Percentiles rank a stretch among this genome's conserved stretches.
Evolutionary conservation across 768 basidiomycete genomes (phyloP).

Genomic region (Termitomyces sp.): DNA sequence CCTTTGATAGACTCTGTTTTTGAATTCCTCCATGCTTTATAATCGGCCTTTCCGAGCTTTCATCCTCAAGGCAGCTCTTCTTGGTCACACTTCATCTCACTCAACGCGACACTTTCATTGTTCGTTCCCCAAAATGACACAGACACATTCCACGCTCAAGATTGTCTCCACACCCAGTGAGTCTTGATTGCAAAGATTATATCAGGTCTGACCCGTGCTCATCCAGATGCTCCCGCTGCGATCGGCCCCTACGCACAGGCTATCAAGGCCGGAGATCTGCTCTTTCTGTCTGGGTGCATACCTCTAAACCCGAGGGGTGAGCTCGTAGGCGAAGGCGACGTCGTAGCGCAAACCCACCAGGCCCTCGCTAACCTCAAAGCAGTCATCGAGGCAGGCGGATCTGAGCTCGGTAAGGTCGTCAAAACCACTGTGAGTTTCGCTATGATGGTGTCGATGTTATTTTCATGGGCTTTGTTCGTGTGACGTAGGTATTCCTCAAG

Average conservation of each 20-base stretch:
- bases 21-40: conserved; percentile 12
- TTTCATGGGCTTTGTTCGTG: neutral
- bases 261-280: conserved; percentile 74
- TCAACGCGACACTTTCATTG: conserved; percentile 9
- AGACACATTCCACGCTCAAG: conserved; percentile 34
- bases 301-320: conserved; percentile 76
- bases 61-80: conserved; percentile 1
- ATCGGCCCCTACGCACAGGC: conserved; percentile 90
- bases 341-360: conserved; percentile 79
- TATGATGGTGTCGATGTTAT: neutral
- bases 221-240: conserved; percentile 66
- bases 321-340: conserved; percentile 60
- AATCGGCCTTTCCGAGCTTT: conserved; percentile 11
- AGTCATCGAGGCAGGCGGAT: conserved; percentile 79
- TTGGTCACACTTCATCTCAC: neutral
- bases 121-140: conserved; percentile 23
- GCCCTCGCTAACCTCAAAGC: conserved; percentile 82
- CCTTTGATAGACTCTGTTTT: conserved; percentile 2
- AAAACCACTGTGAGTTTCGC: conserved; percentile 77
- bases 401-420: conserved; percentile 73
- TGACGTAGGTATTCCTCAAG: conserved; percentile 80
- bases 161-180: conserved; percentile 37
- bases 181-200: conserved; percentile 6
- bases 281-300: conserved; percentile 90
- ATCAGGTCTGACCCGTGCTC: neutral